phyloP scores from a whole-genome alignment of 2,329 filamentous ascomycete genomes.

The Trichoderma citrinoviride region DNA sequence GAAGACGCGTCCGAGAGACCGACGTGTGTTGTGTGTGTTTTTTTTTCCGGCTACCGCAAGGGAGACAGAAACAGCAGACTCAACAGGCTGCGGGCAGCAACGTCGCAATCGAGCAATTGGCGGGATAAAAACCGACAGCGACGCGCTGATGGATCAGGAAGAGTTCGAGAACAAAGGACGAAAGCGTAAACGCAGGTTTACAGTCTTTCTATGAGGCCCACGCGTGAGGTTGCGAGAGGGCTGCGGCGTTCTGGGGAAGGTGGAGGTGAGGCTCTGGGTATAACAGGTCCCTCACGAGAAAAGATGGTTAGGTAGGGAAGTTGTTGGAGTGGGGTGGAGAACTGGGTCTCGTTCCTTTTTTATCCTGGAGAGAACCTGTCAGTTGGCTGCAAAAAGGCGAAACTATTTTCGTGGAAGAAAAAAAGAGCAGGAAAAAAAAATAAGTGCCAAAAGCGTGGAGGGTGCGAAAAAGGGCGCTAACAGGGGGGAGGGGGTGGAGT shows the following conservation, averaged over 20 bases:
- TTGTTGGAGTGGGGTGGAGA: constrained; percentile 49
- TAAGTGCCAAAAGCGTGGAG: constrained; percentile 20
- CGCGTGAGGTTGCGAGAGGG: constrained; percentile 29
- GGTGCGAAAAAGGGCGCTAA: constrained; percentile 1
- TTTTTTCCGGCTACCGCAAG: background rate
- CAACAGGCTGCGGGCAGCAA: background rate
- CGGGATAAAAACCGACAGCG: background rate
- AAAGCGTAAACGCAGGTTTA: background rate
- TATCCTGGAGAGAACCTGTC: constrained; percentile 27
- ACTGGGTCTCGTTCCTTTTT: constrained; percentile 45
- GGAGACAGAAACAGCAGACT: background rate
- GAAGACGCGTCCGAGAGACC: constrained; percentile 34
- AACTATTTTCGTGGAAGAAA: background rate
- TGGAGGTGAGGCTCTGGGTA: constrained; percentile 40
- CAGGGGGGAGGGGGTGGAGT: constrained; percentile 24
- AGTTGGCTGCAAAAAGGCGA: constrained; percentile 23
- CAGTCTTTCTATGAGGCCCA: constrained; percentile 26
- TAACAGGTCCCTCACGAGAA: constrained; percentile 26
- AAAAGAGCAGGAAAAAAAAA: constrained; percentile 12
- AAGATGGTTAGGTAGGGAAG: constrained; percentile 41
- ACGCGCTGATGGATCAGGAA: background rate
- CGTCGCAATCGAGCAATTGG: constrained; percentile 20
- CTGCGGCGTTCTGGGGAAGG: constrained; percentile 35
- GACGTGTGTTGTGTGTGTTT: constrained; percentile 4
- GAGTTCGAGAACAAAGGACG: constrained; percentile 21